A percentile compares a stretch with the other conserved stretches of the same genome.
These are phyloP conservation scores for Eudorina sp. DNA, from an alignment of 139 green algal genomes.

Conservation along the genomic window DNA sequence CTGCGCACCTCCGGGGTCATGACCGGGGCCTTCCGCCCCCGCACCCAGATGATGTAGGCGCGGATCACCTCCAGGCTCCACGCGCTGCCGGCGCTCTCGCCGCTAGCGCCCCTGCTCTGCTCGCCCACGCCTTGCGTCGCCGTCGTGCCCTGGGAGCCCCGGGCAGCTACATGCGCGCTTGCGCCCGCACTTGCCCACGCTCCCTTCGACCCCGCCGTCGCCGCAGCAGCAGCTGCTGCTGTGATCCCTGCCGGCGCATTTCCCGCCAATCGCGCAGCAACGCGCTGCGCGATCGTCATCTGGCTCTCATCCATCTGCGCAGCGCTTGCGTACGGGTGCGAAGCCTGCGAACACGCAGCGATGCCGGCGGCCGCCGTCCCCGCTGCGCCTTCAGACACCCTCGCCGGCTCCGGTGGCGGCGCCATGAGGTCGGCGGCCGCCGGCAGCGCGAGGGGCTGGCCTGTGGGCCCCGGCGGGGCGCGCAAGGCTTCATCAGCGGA, in stretches of 20 bases:
- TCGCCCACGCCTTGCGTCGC: no score
- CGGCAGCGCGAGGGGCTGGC: not conserved
- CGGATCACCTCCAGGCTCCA: constrained; percentile 79
- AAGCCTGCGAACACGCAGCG: not conserved
- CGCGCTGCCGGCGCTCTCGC: not conserved
- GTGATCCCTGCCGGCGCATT: not conserved
- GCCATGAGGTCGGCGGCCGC: not conserved
- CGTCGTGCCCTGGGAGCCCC: no score
- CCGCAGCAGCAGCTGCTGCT: not conserved
- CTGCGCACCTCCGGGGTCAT: constrained; percentile 60
- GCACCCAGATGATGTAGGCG: constrained; percentile 85
- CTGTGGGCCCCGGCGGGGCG: not conserved
- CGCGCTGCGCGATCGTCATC: constrained; percentile 23
- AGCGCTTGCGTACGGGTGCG: not conserved
- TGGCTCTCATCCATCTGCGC: not conserved
- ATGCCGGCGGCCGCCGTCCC: not conserved
- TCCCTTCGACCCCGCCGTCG: no score
- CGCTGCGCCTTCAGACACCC: not conserved
- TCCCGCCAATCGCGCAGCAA: not conserved
- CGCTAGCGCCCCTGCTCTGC: not conserved
- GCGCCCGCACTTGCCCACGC: no score
- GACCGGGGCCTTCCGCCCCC: constrained; percentile 58
- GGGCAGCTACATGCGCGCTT: no score
- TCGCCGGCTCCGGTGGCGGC: not conserved
- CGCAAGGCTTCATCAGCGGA: not conserved